phyloP scores from a whole-genome alignment of 306 rosid genomes.

The Ziziphus jujuba region DNA sequence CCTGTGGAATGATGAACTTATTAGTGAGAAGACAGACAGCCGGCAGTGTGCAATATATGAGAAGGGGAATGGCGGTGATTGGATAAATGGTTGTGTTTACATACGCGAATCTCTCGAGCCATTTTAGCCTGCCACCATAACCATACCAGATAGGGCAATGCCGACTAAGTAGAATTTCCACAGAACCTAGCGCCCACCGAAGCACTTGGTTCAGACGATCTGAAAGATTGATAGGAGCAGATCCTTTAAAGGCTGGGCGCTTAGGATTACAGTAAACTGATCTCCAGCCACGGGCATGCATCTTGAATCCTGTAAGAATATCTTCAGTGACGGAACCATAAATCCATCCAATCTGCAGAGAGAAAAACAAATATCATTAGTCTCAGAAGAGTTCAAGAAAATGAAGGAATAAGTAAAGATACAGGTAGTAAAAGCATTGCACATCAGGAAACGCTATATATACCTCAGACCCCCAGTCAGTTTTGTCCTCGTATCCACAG shows the following conservation, averaged over 20 bases:
- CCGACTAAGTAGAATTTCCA: constrained; percentile 89
- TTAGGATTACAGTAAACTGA: constrained; percentile 92
- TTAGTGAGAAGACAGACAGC: constrained; percentile 96
- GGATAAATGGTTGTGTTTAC: constrained; percentile 98
- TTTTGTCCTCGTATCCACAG: constrained; percentile 95
- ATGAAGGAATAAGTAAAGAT: neutral
- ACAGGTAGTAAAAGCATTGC: constrained; percentile 5
- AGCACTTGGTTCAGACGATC: constrained; percentile 99
- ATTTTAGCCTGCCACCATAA: constrained; percentile 85
- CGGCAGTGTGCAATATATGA: constrained; percentile 86
- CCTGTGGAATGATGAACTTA: constrained; percentile 99
- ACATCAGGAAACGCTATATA: constrained; percentile 27
- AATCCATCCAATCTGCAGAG: constrained; percentile 93
- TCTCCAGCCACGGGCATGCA: constrained; percentile 99
- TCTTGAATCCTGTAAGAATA: constrained; percentile 97
- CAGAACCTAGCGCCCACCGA: constrained; percentile 97
- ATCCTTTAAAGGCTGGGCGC: constrained; percentile 93
- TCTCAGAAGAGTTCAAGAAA: neutral
- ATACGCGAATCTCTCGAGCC: constrained; percentile 93
- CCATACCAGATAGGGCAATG: constrained; percentile 99
- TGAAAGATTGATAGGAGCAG: constrained; percentile 97
- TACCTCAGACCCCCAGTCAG: constrained; percentile 96
- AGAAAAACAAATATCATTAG: constrained; percentile 16
- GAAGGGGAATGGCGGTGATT: constrained; percentile 86
- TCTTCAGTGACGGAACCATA: constrained; percentile 99